Evolutionary conservation across 1,139 yeast species (phyloP), one percentile per base, ranked within the genome.

Genomic region (Trichomonascaceae sp.): DNA sequence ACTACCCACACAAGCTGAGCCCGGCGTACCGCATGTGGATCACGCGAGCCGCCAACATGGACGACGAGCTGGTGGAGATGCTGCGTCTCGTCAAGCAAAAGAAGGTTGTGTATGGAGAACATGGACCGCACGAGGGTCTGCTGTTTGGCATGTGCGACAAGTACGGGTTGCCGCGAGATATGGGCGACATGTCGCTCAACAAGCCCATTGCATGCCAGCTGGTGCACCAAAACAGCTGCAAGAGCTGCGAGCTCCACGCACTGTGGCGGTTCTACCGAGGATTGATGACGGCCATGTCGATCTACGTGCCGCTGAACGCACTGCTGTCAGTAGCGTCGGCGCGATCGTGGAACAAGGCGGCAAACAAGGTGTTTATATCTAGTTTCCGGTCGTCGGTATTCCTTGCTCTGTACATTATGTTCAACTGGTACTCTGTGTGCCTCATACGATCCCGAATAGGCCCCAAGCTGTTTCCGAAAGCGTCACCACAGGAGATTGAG

Each of bases 381-480:
- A 45, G 59, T 2, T 34, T 50, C 3, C 43, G 64, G 13, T 64
- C 68, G 3, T 54, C 67, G 8, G 47, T 58, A 13, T 64, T 64
- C 42, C 45, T 64, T 30, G 64, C 61, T 6, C 30, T 56, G 3
- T 63, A 57, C 36, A 60, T 61, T 13, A 49, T 54, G 5, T 48
- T 62, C 16, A 51, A 54, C 37, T 64, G 69, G 67, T 59, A 59
- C 40, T 52, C 54, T 3, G 62, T 63, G 9, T 64, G 69, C 37
- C 41, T 59, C 9, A 54, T 52, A 8, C 44, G 69, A 20, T 53
- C 61, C 5, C 35, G 62, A 26, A 30, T 59, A 3, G 56, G 62
- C 1, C 63, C 64, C 3, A 31, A 30, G 16, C 30, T 54, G 3
- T 47, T 51, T 33, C 54, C 57, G 2, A 35, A 41, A 4, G 50